phyloP scores from a whole-genome alignment of 164 flowering plant genomes.

The Litsea cubeba region DNA sequence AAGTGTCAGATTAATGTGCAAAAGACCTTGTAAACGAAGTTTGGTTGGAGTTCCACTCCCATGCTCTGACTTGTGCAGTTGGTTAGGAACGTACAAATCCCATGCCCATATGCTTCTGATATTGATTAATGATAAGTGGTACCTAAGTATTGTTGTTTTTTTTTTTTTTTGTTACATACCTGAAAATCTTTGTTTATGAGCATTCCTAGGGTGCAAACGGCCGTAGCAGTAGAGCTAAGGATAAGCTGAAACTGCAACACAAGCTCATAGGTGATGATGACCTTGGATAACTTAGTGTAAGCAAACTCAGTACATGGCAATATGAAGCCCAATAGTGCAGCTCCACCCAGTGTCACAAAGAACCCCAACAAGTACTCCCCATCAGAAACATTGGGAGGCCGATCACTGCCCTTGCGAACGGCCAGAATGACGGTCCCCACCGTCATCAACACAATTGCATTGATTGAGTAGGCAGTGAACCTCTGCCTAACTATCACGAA shows the following conservation, averaged over 20 bases:
- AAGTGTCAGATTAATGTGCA: too few relatives aligned
- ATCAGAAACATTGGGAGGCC: constrained; percentile 27
- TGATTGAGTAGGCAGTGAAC: constrained; percentile 45
- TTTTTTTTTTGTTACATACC: constrained; percentile 4
- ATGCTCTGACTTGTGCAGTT: too few relatives aligned
- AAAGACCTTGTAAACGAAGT: too few relatives aligned
- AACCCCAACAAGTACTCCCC: constrained; percentile 34
- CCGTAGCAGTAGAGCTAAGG: constrained; percentile 13
- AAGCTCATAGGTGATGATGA: constrained; percentile 18
- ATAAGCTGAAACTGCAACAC: constrained; percentile 23
- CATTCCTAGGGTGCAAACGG: constrained; percentile 20
- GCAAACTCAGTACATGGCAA: constrained; percentile 35
- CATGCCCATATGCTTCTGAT: too few relatives aligned
- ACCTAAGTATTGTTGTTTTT: too few relatives aligned
- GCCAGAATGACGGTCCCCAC: constrained; percentile 42
- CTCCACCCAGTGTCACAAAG: constrained; percentile 33
- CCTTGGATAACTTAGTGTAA: constrained; percentile 8
- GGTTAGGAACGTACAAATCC: too few relatives aligned
- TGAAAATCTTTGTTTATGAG: constrained; percentile 21
- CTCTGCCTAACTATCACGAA: constrained; percentile 41
- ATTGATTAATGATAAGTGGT: too few relatives aligned
- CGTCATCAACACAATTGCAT: constrained; percentile 39
- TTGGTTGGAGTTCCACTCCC: too few relatives aligned
- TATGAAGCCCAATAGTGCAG: constrained; percentile 33
- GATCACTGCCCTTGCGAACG: constrained; percentile 27